A percentile compares a stretch with the other conserved stretches of the same genome.
phyloP scores from a whole-genome alignment of 345 rosid species.

The Citrus medica region DNA sequence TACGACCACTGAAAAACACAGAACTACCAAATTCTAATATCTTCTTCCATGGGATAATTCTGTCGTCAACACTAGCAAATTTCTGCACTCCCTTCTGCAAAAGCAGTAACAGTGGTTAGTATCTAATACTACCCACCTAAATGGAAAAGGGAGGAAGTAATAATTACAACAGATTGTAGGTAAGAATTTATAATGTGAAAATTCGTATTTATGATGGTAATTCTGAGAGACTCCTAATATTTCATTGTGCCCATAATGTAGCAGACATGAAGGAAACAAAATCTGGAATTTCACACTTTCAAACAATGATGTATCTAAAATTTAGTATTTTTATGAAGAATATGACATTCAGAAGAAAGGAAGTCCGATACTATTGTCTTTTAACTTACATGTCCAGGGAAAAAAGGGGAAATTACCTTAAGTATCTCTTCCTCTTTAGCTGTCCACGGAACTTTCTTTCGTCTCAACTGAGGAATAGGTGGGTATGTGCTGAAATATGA shows the following conservation, averaged over 20 bases:
- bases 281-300: conserved; percentile 1
- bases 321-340: background rate
- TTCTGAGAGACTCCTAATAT: background rate
- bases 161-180: background rate
- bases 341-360: background rate
- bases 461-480: conserved; percentile 22
- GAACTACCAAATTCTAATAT: conserved; percentile 35
- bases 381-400: background rate
- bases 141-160: background rate
- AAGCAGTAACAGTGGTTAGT: background rate
- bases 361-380: background rate
- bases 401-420: conserved; percentile 24
- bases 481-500: conserved; percentile 28
- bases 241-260: background rate
- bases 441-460: conserved; percentile 40
- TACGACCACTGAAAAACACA: conserved; percentile 24
- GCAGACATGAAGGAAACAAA: background rate
- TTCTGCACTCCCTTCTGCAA: conserved; percentile 37
- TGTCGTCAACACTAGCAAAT: conserved; percentile 17
- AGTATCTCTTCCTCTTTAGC: conserved; percentile 38
- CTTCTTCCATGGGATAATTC: conserved; percentile 35
- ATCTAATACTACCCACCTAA: background rate
- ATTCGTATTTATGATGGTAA: background rate
- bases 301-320: background rate
- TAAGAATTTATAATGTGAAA: background rate